These are phyloP conservation scores for Populus ilicifolia DNA, from an alignment of 345 rosid species.

Conservation along the genomic window DNA sequence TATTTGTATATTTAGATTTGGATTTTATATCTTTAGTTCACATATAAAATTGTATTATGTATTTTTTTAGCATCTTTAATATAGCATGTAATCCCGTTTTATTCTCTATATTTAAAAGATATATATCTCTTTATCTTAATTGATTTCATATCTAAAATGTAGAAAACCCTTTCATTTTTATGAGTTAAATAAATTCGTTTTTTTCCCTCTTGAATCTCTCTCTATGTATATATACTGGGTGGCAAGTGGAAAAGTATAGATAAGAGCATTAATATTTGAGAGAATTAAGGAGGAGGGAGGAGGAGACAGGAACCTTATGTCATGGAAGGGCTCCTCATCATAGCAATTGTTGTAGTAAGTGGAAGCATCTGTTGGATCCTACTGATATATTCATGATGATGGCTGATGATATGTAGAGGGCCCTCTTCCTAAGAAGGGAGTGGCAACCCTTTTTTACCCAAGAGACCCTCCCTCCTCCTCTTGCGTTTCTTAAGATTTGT, in stretches of 20 bases:
- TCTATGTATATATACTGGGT: neutral
- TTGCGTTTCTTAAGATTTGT: constrained; percentile 8
- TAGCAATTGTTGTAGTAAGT: neutral
- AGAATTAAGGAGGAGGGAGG: constrained; percentile 9
- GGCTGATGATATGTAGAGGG: constrained; percentile 17
- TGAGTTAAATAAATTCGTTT: too few species aligned
- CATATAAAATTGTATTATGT: too few species aligned
- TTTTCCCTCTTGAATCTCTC: too few species aligned
- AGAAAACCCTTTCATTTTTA: too few species aligned
- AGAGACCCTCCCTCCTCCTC: neutral
- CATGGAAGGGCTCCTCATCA: constrained; percentile 17
- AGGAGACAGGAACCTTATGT: constrained; percentile 18
- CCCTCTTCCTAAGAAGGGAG: constrained; percentile 14
- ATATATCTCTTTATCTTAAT: too few species aligned
- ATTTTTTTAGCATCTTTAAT: too few species aligned
- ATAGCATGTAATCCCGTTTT: too few species aligned
- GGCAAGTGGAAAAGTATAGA: neutral
- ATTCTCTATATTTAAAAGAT: too few species aligned
- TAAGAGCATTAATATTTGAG: neutral
- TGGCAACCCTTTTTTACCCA: constrained; percentile 32
- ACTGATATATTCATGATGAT: neutral
- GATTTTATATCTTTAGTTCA: neutral
- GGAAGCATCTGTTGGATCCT: constrained; percentile 1
- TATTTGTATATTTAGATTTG: neutral
- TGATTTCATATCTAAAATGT: too few species aligned